phyloP scores from a whole-genome alignment of 768 basidiomycete genomes.

The Inosperma sp. region DNA sequence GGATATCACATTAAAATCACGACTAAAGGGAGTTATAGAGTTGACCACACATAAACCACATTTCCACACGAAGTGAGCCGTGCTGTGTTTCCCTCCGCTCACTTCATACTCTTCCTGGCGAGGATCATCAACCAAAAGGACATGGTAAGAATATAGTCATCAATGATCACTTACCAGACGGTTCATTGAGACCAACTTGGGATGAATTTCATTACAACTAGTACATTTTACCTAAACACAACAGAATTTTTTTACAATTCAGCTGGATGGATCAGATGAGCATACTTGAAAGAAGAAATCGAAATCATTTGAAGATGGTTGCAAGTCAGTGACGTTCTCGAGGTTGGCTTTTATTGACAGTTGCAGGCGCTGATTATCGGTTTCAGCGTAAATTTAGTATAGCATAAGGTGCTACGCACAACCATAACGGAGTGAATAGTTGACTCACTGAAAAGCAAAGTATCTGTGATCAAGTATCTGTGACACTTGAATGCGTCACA shows the following conservation, averaged over 20 bases:
- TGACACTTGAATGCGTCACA: too few species aligned
- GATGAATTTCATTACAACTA: constrained; percentile 72
- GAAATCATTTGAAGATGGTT: constrained; percentile 62
- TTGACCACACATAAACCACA: constrained; percentile 68
- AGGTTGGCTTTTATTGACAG: constrained; percentile 76
- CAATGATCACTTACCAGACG: constrained; percentile 44
- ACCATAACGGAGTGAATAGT: neutral
- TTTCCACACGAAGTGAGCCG: constrained; percentile 78
- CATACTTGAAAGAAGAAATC: constrained; percentile 79
- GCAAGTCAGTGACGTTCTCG: constrained; percentile 69
- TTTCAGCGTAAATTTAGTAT: neutral
- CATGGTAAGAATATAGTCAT: neutral
- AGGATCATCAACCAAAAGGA: too few species aligned
- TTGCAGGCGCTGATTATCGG: constrained; percentile 44
- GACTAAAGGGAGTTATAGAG: constrained; percentile 12
- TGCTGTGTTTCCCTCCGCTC: constrained; percentile 60
- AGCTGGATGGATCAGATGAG: constrained; percentile 6
- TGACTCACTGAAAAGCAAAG: too few species aligned
- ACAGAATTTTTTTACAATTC: neutral
- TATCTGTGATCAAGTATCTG: too few species aligned
- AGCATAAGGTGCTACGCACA: neutral
- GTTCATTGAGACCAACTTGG: constrained; percentile 68
- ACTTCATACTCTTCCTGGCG: constrained; percentile 63
- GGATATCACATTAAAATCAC: constrained; percentile 6
- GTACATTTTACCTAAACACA: constrained; percentile 64